Evolutionary conservation across 2,329 filamentous ascomycete genomes (phyloP).

Genomic region (Myriangium duriaei): DNA sequence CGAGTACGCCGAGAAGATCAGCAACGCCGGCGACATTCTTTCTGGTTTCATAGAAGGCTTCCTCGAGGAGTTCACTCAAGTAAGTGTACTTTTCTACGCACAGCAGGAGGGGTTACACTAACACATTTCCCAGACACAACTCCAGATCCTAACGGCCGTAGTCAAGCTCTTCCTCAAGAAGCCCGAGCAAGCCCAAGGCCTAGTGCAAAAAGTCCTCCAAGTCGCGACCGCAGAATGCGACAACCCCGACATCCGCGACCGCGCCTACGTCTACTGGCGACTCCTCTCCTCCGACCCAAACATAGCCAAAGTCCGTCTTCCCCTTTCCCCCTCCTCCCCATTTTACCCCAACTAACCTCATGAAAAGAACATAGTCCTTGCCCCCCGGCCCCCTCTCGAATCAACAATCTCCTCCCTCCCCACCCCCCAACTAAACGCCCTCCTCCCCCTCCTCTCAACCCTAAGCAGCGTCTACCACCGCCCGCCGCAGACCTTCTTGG

Average conservation of each 20-base stretch:
- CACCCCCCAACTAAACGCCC: constrained; percentile 68
- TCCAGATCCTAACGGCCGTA: constrained; percentile 92
- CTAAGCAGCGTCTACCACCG: constrained; percentile 98
- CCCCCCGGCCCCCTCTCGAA: constrained; percentile 85
- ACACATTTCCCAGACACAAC: constrained; percentile 57
- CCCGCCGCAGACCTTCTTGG: constrained; percentile 93
- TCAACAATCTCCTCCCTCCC: constrained; percentile 89
- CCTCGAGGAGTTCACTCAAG: constrained; percentile 91
- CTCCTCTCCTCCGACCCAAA: constrained; percentile 84
- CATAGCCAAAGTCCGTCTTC: constrained; percentile 59
- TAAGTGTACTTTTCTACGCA: constrained; percentile 29
- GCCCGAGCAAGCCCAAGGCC: constrained; percentile 74
- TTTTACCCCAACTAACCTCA: no score
- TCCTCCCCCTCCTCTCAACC: constrained; percentile 86
- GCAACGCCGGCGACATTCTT: constrained; percentile 91
- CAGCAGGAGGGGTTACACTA: constrained; percentile 15
- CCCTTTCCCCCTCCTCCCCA: background rate
- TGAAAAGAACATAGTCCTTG: constrained; percentile 66
- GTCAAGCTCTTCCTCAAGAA: constrained; percentile 98
- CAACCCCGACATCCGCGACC: constrained; percentile 92
- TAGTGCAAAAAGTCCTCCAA: constrained; percentile 92
- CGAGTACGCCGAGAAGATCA: constrained; percentile 98
- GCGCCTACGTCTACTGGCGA: constrained; percentile 97
- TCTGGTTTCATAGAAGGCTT: constrained; percentile 86
- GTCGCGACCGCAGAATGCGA: constrained; percentile 88